phyloP scores from a whole-genome alignment of 2,329 filamentous ascomycete species.

The Colletotrichum chlorophyti region DNA sequence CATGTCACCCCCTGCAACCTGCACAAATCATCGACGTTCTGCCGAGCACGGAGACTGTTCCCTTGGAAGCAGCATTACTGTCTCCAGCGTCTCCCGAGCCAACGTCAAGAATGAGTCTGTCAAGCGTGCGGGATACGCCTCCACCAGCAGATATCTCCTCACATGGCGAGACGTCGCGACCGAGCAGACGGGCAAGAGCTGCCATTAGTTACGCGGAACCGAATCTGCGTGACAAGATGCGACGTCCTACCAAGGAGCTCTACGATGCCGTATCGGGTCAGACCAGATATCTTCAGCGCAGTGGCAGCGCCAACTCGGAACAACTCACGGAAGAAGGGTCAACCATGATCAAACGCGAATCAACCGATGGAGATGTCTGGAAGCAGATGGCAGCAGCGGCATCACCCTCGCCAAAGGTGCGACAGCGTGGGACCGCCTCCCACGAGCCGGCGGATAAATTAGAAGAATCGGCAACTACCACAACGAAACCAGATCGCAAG shows the following conservation, averaged over 20 bases:
- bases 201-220: constrained; percentile 84
- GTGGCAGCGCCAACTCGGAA: constrained; percentile 43
- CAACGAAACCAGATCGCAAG: constrained; percentile 45
- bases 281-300: constrained; percentile 50
- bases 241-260: constrained; percentile 77
- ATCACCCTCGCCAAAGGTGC: background rate
- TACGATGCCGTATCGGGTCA: constrained; percentile 77
- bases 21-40: constrained; percentile 21
- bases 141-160: constrained; percentile 64
- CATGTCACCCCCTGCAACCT: constrained; percentile 8
- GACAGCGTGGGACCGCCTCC: constrained; percentile 29
- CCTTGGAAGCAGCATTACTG: constrained; percentile 48
- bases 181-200: constrained; percentile 70
- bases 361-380: constrained; percentile 37
- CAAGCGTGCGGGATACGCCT: constrained; percentile 61
- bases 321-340: constrained; percentile 42
- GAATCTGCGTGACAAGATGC: constrained; percentile 83
- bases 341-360: constrained; percentile 41
- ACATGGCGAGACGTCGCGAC: constrained; percentile 64
- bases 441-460: constrained; percentile 53
- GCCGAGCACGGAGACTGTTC: constrained; percentile 37
- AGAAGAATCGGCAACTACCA: constrained; percentile 34
- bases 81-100: constrained; percentile 58
- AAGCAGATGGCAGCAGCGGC: constrained; percentile 35
- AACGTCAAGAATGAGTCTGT: constrained; percentile 40